Evolutionary conservation across 2,329 filamentous ascomycete species (phyloP).

Genomic region (Cordyceps fumosorosea): DNA sequence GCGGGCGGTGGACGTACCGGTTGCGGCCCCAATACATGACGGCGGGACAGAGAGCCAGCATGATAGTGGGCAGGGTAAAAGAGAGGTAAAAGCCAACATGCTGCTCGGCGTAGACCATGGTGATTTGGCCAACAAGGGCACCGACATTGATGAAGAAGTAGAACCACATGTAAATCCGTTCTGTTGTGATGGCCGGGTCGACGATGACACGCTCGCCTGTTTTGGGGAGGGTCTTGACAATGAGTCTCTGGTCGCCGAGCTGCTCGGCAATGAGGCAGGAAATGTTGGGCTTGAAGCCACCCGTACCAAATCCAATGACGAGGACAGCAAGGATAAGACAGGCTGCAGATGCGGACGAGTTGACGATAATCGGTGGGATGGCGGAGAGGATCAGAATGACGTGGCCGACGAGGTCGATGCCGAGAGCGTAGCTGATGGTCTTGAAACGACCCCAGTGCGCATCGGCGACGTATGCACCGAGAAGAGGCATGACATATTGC

Average conservation of each 20-base stretch:
- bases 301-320: slow-evolving; percentile 54
- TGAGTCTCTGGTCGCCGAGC: slow-evolving; percentile 48
- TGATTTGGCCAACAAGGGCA: slow-evolving; percentile 54
- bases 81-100: slow-evolving; percentile 71
- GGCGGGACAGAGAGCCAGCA: slow-evolving; percentile 57
- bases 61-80: slow-evolving; percentile 58
- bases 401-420: slow-evolving; percentile 58
- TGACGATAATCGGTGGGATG: slow-evolving; percentile 54
- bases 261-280: slow-evolving; percentile 62
- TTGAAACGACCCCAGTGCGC: slow-evolving; percentile 62
- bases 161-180: slow-evolving; percentile 62
- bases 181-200: slow-evolving; percentile 56
- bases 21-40: slow-evolving; percentile 55
- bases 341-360: slow-evolving; percentile 48
- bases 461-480: slow-evolving; percentile 43
- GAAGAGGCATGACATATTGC: slow-evolving; percentile 53
- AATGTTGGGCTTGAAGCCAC: slow-evolving; percentile 71
- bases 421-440: slow-evolving; percentile 58
- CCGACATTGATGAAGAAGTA: slow-evolving; percentile 70
- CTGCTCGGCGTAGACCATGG: slow-evolving; percentile 66
- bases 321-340: slow-evolving; percentile 57
- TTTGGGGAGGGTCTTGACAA: slow-evolving; percentile 40
- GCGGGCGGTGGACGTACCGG: slow-evolving; percentile 52
- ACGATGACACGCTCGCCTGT: slow-evolving; percentile 58
- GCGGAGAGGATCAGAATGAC: slow-evolving; percentile 59